Conservation (phyloP, 139 green algal species). For the Axilococcus clingmanii region DNA sequence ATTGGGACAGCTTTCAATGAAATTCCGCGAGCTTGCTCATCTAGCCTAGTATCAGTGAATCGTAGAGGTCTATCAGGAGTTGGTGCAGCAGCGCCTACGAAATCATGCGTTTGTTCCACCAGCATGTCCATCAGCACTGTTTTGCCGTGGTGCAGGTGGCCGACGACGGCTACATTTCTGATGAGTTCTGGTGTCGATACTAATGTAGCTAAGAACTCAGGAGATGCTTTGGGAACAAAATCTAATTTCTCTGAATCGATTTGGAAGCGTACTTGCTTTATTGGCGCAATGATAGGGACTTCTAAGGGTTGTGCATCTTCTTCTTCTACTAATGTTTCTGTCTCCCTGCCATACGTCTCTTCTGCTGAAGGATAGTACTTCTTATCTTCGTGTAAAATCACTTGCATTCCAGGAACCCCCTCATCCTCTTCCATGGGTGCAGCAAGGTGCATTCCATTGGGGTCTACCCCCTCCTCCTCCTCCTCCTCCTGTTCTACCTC, state of each 20-base stretch:
- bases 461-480: constrained; percentile 31
- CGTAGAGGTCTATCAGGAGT: constrained; percentile 38
- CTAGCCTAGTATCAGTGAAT: constrained; percentile 92
- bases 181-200: constrained; percentile 71
- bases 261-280: constrained; percentile 59
- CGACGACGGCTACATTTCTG: constrained; percentile 82
- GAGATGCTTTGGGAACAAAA: constrained; percentile 39
- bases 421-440: constrained; percentile 14
- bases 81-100: constrained; percentile 28
- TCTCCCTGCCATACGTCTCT: constrained; percentile 83
- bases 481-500: constrained; percentile 19
- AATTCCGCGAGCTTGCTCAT: constrained; percentile 88
- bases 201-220: constrained; percentile 68
- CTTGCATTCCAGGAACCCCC: constrained; percentile 37
- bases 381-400: constrained; percentile 97
- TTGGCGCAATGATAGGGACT: constrained; percentile 88
- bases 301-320: constrained; percentile 97
- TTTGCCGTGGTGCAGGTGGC: constrained; percentile 97
- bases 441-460: constrained; percentile 16
- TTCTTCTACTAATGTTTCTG: constrained; percentile 93
- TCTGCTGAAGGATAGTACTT: constrained; percentile 97
- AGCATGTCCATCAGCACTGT: constrained; percentile 96
- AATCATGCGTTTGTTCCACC: constrained; percentile 84
- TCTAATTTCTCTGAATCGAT: constrained; percentile 31
- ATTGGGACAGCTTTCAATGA: constrained; percentile 92